These are phyloP conservation scores for Kodamaea lidongshanica DNA, from an alignment of 805 yeast genomes.

Conservation along the genomic window DNA sequence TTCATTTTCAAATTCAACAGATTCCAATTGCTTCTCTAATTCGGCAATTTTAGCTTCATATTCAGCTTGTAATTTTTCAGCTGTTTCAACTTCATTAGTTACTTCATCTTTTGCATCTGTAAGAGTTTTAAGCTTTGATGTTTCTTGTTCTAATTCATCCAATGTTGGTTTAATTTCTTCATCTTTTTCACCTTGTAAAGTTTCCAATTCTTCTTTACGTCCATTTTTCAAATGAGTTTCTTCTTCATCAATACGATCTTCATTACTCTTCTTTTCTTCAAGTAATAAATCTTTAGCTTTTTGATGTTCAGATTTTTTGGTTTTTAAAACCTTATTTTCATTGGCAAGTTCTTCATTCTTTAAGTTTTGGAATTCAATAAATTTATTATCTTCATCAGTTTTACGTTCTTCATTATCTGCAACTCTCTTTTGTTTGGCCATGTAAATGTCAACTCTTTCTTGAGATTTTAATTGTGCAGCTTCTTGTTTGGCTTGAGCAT, in stretches of 20 bases:
- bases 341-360: conserved; percentile 26
- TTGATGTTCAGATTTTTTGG: conserved; percentile 34
- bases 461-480: conserved; percentile 24
- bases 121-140: conserved; percentile 43
- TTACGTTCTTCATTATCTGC: conserved; percentile 28
- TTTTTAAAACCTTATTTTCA: conserved; percentile 25
- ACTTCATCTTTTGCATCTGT: conserved; percentile 44
- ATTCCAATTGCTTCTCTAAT: conserved; percentile 39
- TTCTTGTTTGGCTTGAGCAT: conserved; percentile 26
- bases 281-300: conserved; percentile 36
- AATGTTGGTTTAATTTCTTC: conserved; percentile 49
- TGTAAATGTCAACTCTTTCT: conserved; percentile 30
- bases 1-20: conserved; percentile 33
- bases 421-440: conserved; percentile 31
- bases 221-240: conserved; percentile 40
- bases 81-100: conserved; percentile 38
- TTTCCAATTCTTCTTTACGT: conserved; percentile 42
- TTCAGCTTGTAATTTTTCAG: conserved; percentile 41
- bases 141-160: conserved; percentile 47
- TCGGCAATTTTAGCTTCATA: conserved; percentile 39
- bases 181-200: conserved; percentile 48
- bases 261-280: conserved; percentile 42
- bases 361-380: conserved; percentile 22
- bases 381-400: conserved; percentile 24
- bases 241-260: conserved; percentile 37